Conservation (phyloP, 805 yeast genomes). For the Pichia eremophila region DNA sequence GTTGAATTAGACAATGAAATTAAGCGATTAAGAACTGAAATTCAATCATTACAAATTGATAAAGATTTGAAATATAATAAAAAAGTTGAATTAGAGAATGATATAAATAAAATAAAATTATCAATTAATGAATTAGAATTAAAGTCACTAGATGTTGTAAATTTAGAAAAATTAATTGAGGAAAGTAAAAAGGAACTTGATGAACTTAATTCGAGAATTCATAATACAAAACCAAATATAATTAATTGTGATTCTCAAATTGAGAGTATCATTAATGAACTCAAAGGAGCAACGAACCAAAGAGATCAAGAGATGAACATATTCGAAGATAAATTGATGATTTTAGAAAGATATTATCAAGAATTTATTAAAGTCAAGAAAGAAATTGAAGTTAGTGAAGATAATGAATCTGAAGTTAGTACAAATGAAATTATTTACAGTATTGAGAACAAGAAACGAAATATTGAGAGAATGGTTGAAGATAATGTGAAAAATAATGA, state of each 20-base stretch:
- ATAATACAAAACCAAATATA: not conserved
- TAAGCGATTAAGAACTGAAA: slow-evolving; percentile 27
- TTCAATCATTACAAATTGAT: slow-evolving; percentile 28
- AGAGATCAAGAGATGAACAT: not conserved
- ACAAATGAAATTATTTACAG: no score
- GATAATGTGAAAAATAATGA: slow-evolving; percentile 35
- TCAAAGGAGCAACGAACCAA: not conserved
- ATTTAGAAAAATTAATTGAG: slow-evolving; percentile 29
- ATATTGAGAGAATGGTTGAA: not conserved
- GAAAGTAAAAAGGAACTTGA: slow-evolving; percentile 24
- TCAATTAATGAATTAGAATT: slow-evolving; percentile 44
- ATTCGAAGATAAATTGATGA: slow-evolving; percentile 6
- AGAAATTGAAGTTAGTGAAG: slow-evolving; percentile 30
- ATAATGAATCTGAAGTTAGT: slow-evolving; percentile 4
- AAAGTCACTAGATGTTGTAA: slow-evolving; percentile 37
- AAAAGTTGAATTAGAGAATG: slow-evolving; percentile 36
- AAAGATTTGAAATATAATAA: slow-evolving; percentile 38
- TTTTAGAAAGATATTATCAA: slow-evolving; percentile 35
- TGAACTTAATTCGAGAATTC: slow-evolving; percentile 3
- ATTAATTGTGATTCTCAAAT: not conserved
- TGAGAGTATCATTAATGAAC: not conserved
- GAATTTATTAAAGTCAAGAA: slow-evolving; percentile 34
- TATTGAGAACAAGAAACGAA: no score
- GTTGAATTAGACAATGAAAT: slow-evolving; percentile 1
- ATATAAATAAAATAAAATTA: slow-evolving; percentile 44